Percentiles rank a stretch among this genome's conserved stretches.
Conservation (phyloP, 306 rosid genomes). For the Dryas octopetala region DNA sequence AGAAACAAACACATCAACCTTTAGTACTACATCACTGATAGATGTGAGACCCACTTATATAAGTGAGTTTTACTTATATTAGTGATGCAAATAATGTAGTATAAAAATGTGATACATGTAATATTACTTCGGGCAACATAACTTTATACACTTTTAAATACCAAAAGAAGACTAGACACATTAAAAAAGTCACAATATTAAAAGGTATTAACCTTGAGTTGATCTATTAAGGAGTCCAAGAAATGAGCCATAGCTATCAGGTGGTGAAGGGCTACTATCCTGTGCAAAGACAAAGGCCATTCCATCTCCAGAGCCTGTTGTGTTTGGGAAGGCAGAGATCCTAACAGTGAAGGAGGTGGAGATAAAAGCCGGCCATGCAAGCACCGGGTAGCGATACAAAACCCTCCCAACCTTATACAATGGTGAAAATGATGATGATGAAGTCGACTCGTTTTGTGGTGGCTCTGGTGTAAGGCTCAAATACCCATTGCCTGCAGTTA, state of each 20-base stretch:
- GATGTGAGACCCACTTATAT: too few relatives aligned
- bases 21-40: too few relatives aligned
- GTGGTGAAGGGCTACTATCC: conserved; percentile 49
- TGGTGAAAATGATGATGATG: neutral
- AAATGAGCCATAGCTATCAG: conserved; percentile 48
- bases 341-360: conserved; percentile 55
- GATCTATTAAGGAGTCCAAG: conserved; percentile 52
- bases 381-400: conserved; percentile 39
- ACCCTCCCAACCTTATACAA: conserved; percentile 45
- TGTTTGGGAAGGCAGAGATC: conserved; percentile 39
- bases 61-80: too few relatives aligned
- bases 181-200: neutral
- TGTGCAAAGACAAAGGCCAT: conserved; percentile 53
- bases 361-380: conserved; percentile 55
- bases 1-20: too few relatives aligned
- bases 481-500: conserved; percentile 36
- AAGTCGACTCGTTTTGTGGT: conserved; percentile 26
- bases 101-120: too few relatives aligned
- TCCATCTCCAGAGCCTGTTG: conserved; percentile 52
- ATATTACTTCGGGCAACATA: too few relatives aligned
- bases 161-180: neutral
- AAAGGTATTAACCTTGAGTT: conserved; percentile 38
- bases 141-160: too few relatives aligned
- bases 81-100: too few relatives aligned
- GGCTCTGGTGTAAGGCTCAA: conserved; percentile 54